Base-by-base conservation (phyloP, 2,329 filamentous ascomycete species). In the Karstenula rhodostoma region DNA sequence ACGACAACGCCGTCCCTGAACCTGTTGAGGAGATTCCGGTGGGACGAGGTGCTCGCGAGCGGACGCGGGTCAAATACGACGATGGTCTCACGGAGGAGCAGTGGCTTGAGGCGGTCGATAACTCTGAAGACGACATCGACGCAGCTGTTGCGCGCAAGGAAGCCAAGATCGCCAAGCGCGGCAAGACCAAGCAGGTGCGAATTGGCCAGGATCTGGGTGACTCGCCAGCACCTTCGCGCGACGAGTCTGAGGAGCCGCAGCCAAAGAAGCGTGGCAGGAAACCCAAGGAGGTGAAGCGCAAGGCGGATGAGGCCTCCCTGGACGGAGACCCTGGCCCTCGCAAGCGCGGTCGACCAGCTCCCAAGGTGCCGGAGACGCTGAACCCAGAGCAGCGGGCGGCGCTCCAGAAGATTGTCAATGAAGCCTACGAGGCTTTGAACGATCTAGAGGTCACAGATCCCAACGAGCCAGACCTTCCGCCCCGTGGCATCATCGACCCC, bases 21-120 rank as follows among this genome's bases (percentile, higher is more conserved):
- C 92, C 96, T 68, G 86, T 89, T 22, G 90, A 92, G 63, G 92
- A 95, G 66, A 84, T 89, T 33, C 72, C 67, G 33, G 82, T 89
- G 27, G 95, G 95, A 61, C 94, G 95, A 78, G 95, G 95, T 71
- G 94, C 94, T 65, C 91, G 95, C 82, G 95, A 99, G 80, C 90
- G 96, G 62, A 97, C 93, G 67, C 90, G 93, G 73, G 94, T 97
- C 72, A 91, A 91, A 78, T 99, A 99, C 70, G 95, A 99, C 72
- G 95, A 99, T 73, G 95, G 96, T 55, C 87, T 99, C 32, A 98
- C 95, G 0, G 96, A 99, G 80, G 95, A 99, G 81, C 96, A 99
- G 79, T 99, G 95, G 95, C 86, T 98, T 54, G 94, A 97, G 83
- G 95, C 95, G 56, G 94, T 99, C 33, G 95, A 99, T 75, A 94